Percentiles rank a stretch among this genome's conserved stretches.
These are phyloP conservation scores for Citrus cavaleriei DNA, from an alignment of 345 rosid genomes.

Conservation along the genomic window DNA sequence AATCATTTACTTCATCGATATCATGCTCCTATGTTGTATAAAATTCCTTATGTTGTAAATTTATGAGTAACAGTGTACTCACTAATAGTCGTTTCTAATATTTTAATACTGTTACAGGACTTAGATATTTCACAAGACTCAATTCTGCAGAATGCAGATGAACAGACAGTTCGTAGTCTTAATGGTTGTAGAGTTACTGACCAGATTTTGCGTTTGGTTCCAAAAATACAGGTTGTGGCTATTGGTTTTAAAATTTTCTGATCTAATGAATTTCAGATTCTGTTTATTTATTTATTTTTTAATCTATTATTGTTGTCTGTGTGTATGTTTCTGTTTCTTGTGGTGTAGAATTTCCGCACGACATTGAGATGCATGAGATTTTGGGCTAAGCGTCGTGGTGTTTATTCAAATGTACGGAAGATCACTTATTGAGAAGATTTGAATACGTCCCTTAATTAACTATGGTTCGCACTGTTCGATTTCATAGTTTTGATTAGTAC, in stretches of 20 bases:
- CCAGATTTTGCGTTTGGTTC: constrained; percentile 94
- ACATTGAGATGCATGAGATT: constrained; percentile 90
- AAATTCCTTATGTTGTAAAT: background rate
- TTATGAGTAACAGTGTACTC: background rate
- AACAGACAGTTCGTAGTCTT: constrained; percentile 95
- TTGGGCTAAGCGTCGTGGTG: constrained; percentile 98
- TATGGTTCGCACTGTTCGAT: background rate
- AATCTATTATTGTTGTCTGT: constrained; percentile 5
- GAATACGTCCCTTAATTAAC: background rate
- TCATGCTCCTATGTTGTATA: background rate
- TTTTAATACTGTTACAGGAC: constrained; percentile 53
- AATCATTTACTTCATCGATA: background rate
- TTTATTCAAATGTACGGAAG: constrained; percentile 83
- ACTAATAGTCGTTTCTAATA: background rate
- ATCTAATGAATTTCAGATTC: background rate
- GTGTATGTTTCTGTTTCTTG: constrained; percentile 15
- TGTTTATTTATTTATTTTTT: background rate
- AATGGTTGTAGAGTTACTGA: constrained; percentile 99
- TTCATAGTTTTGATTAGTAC: background rate
- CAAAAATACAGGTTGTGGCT: constrained; percentile 78
- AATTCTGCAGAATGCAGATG: constrained; percentile 85
- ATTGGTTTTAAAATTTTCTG: background rate
- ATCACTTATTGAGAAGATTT: constrained; percentile 11
- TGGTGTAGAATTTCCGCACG: constrained; percentile 75
- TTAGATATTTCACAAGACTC: constrained; percentile 89